Percentiles rank a stretch among this genome's conserved stretches.
Conservation (phyloP, 192 early-diverging fungal genomes). For the Coemansia sp. region DNA sequence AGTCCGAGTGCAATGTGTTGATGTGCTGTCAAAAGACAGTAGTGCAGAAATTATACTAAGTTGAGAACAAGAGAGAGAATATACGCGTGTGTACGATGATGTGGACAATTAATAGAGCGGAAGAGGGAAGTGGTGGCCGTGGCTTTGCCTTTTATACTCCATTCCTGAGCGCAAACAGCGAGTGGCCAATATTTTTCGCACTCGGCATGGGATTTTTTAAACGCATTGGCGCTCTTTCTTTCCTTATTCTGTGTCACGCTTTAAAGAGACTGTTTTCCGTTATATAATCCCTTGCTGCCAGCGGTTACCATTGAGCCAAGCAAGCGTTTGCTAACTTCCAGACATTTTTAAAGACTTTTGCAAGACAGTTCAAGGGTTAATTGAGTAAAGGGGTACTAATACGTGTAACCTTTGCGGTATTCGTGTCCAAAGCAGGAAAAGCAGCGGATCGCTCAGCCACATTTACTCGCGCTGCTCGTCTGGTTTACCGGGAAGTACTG, state of each 20-base stretch:
- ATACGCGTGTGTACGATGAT: neutral
- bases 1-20: neutral
- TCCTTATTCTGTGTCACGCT: neutral
- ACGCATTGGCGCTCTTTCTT: neutral
- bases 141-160: neutral
- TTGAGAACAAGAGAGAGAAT: neutral
- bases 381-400: neutral
- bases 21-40: no score
- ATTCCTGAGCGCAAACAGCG: neutral
- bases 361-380: neutral
- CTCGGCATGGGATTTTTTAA: neutral
- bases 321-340: no score
- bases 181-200: neutral
- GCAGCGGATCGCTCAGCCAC: neutral
- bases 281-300: neutral
- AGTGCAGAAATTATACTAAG: no score
- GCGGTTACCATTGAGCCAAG: neutral
- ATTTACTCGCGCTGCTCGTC: conserved; percentile 29
- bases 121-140: neutral
- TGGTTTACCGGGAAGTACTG: conserved; percentile 32
- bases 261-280: neutral
- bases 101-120: neutral
- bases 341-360: neutral
- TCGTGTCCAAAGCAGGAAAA: neutral
- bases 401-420: neutral